A percentile compares a stretch with the other conserved stretches of the same genome.
These are phyloP conservation scores for Phytophthora gonapodyides DNA, from an alignment of 352 stramenopile genomes.

Conservation along the genomic window DNA sequence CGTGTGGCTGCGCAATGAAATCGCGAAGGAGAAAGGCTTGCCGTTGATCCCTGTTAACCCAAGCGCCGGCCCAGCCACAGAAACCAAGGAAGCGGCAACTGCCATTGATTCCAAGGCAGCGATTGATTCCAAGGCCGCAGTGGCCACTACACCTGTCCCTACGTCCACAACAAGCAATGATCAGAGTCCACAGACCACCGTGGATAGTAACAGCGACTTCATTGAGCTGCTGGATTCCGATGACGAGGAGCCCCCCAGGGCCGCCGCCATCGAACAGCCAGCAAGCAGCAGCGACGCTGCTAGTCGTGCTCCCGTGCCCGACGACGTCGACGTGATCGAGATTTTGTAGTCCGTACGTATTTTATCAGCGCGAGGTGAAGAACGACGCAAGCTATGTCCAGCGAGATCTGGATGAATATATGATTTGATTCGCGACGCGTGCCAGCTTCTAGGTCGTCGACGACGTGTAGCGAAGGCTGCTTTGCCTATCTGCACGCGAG, in stretches of 20 bases:
- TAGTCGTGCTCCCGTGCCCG: conserved; percentile 4
- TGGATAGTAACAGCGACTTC: conserved; percentile 48
- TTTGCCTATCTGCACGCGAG: not conserved
- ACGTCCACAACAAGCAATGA: conserved; percentile 10
- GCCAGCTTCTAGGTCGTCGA: conserved; percentile 4
- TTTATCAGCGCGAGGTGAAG: conserved; percentile 8
- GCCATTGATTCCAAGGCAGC: conserved; percentile 11
- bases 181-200: conserved; percentile 32
- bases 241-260: conserved; percentile 34
- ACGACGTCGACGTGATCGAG: conserved; percentile 44
- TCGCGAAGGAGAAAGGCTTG: conserved; percentile 59
- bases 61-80: not conserved
- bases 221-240: conserved; percentile 71
- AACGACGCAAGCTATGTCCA: conserved; percentile 15
- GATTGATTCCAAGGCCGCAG: not conserved
- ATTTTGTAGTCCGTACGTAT: conserved; percentile 39
- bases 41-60: conserved; percentile 11
- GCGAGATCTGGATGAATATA: conserved; percentile 17
- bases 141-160: conserved; percentile 8
- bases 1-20: conserved; percentile 70
- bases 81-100: not conserved
- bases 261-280: not conserved
- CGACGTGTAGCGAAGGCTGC: not conserved
- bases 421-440: conserved; percentile 28
- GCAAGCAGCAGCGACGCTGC: conserved; percentile 4